A percentile compares a stretch with the other conserved stretches of the same genome.
Conservation (phyloP, 345 rosid species). For the Hypericum perforatum region DNA sequence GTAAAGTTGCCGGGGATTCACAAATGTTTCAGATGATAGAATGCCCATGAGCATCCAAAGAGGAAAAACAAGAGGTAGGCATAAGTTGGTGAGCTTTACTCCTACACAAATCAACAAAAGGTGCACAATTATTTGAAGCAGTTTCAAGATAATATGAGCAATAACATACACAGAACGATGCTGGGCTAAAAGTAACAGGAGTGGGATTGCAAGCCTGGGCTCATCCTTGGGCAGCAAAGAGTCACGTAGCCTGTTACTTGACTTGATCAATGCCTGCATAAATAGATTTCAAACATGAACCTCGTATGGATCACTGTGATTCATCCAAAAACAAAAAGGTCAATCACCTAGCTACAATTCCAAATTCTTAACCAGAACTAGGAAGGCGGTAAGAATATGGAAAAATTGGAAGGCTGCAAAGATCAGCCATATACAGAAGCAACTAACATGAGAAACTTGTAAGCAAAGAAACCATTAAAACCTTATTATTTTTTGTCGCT, state of each 20-base stretch:
- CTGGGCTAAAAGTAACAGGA: conserved; percentile 85
- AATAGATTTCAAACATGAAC: neutral
- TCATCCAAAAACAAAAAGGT: neutral
- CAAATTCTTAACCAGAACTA: too few relatives aligned
- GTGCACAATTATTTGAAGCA: neutral
- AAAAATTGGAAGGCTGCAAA: too few relatives aligned
- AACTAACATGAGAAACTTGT: neutral
- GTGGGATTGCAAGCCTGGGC: conserved; percentile 82
- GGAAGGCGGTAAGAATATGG: too few relatives aligned
- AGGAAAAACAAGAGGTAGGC: too few relatives aligned
- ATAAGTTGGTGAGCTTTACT: too few relatives aligned
- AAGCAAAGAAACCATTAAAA: conserved; percentile 10
- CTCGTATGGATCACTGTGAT: too few relatives aligned
- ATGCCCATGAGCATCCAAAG: too few relatives aligned
- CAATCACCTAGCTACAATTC: neutral
- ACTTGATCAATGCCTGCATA: conserved; percentile 85
- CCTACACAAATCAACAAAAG: neutral
- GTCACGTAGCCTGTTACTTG: conserved; percentile 84
- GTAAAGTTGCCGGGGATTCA: too few relatives aligned
- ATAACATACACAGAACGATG: conserved; percentile 87
- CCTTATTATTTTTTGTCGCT: conserved; percentile 89
- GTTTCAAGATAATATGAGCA: neutral
- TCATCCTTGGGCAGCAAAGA: conserved; percentile 92
- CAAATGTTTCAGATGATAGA: too few relatives aligned
- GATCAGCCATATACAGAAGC: too few relatives aligned